A percentile compares a stretch with the other conserved stretches of the same genome.
phyloP scores from a whole-genome alignment of 1,284 basidiomycete species.

The Ganoderma meredithae region DNA sequence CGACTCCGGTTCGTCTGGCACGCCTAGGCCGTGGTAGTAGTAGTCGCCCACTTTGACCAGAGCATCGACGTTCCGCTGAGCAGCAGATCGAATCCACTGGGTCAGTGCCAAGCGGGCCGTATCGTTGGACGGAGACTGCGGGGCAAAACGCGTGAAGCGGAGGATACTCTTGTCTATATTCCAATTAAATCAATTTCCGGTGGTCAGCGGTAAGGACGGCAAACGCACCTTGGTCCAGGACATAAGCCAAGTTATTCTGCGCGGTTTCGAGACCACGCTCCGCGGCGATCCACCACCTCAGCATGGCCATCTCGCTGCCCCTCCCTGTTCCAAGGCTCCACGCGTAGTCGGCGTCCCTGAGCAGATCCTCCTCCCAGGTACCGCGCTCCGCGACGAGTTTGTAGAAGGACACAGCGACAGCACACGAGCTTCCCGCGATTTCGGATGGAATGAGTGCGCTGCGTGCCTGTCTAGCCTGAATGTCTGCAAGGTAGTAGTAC shows the following conservation, averaged over 20 bases:
- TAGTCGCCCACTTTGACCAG: conserved; percentile 97
- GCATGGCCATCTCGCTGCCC: conserved; percentile 76
- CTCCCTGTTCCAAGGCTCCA: conserved; percentile 79
- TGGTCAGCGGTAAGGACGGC: not conserved
- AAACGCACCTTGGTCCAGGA: conserved; percentile 85
- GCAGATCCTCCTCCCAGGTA: conserved; percentile 86
- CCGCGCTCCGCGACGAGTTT: conserved; percentile 91
- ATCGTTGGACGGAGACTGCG: conserved; percentile 73
- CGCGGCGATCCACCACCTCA: conserved; percentile 95
- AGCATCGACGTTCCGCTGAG: conserved; percentile 93
- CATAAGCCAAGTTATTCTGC: conserved; percentile 95
- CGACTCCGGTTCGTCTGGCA: conserved; percentile 65
- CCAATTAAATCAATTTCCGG: not conserved
- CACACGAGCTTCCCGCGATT: conserved; percentile 73
- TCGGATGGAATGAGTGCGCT: conserved; percentile 50
- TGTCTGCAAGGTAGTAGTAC: conserved; percentile 88
- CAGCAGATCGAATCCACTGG: conserved; percentile 95
- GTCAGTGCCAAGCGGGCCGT: conserved; percentile 86
- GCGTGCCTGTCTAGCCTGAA: conserved; percentile 71
- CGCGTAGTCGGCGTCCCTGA: conserved; percentile 82
- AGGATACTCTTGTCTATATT: conserved; percentile 75
- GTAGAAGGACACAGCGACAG: conserved; percentile 88
- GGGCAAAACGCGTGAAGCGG: conserved; percentile 72
- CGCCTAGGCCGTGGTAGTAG: conserved; percentile 89
- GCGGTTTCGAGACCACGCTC: conserved; percentile 93